Conservation (phyloP, 108 stramenopile genomes). For the Skeletonema tropicum region DNA sequence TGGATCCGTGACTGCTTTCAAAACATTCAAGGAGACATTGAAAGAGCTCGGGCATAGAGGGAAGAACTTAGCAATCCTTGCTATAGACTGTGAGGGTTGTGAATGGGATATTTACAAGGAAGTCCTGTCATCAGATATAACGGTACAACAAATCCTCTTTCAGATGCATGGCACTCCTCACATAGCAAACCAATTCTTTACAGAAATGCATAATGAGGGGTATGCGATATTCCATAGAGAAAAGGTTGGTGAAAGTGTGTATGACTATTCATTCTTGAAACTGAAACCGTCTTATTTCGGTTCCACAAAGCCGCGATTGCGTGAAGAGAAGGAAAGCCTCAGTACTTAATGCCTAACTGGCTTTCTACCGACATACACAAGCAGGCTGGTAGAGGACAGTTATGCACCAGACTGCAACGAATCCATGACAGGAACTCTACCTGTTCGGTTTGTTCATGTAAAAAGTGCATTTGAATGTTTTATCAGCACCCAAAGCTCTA, state of each 20-base stretch:
- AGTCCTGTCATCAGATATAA: constrained; percentile 18
- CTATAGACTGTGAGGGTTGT: constrained; percentile 74
- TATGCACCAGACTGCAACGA: too few relatives aligned
- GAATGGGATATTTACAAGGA: constrained; percentile 53
- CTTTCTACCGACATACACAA: too few relatives aligned
- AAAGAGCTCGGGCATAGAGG: constrained; percentile 58
- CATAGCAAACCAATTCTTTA: constrained; percentile 50
- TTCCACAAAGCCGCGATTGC: neutral
- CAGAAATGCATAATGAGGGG: constrained; percentile 40
- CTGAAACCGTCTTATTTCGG: constrained; percentile 29
- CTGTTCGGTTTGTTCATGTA: too few relatives aligned
- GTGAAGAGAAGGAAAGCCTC: too few relatives aligned
- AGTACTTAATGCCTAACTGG: too few relatives aligned
- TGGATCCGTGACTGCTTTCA: constrained; percentile 28
- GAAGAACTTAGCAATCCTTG: constrained; percentile 58
- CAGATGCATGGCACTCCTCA: constrained; percentile 47
- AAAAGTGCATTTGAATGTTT: too few relatives aligned
- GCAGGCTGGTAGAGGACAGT: too few relatives aligned
- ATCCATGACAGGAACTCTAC: too few relatives aligned
- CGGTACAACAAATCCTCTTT: constrained; percentile 45
- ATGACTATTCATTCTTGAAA: constrained; percentile 37
- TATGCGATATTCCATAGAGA: constrained; percentile 69
- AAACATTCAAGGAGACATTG: constrained; percentile 53
- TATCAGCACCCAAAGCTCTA: too few relatives aligned
- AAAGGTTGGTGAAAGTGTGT: constrained; percentile 27